Evolutionary conservation across 2,329 filamentous ascomycete species (phyloP).

Genomic region (Arthrocladium fulminans): DNA sequence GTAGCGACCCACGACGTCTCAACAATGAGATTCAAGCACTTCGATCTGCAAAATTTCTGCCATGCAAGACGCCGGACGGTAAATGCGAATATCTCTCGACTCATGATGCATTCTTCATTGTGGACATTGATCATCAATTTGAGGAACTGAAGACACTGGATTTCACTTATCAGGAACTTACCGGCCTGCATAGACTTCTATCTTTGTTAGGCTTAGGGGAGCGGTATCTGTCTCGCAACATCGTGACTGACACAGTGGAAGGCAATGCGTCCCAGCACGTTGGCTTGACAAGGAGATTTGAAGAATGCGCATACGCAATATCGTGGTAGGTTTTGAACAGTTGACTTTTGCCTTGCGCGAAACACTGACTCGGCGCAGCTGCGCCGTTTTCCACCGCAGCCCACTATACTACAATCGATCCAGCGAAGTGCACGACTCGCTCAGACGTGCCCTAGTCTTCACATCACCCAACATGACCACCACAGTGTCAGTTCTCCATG

Average conservation of each 20-base stretch:
- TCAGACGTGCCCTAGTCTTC: slow-evolving; percentile 7
- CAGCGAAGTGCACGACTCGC: slow-evolving; percentile 5
- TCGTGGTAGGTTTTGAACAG: slow-evolving; percentile 12
- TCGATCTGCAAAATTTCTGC: slow-evolving; percentile 10
- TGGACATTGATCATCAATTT: slow-evolving; percentile 10
- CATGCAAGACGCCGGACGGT: slow-evolving; percentile 8
- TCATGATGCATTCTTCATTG: slow-evolving; percentile 11
- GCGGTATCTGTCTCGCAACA: slow-evolving; percentile 11
- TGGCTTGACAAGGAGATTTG: slow-evolving; percentile 9
- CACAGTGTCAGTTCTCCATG: slow-evolving; percentile 8
- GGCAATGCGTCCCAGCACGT: neutral
- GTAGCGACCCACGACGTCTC: slow-evolving; percentile 3
- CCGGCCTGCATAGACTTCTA: slow-evolving; percentile 10
- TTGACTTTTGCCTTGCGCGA: too few species aligned
- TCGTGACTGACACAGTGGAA: slow-evolving; percentile 7
- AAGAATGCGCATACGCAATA: slow-evolving; percentile 13
- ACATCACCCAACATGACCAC: slow-evolving; percentile 12
- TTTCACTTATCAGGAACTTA: slow-evolving; percentile 12
- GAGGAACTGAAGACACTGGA: slow-evolving; percentile 11
- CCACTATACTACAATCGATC: slow-evolving; percentile 11
- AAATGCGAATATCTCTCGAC: slow-evolving; percentile 5
- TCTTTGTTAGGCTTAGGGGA: slow-evolving; percentile 9
- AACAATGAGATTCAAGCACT: slow-evolving; percentile 4
- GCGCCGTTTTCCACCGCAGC: slow-evolving; percentile 14
- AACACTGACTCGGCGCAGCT: too few species aligned